A percentile compares a stretch with the other conserved stretches of the same genome.
These are phyloP conservation scores for Dendrobium catenatum DNA, from an alignment of 106 monocot species.

Conservation along the genomic window DNA sequence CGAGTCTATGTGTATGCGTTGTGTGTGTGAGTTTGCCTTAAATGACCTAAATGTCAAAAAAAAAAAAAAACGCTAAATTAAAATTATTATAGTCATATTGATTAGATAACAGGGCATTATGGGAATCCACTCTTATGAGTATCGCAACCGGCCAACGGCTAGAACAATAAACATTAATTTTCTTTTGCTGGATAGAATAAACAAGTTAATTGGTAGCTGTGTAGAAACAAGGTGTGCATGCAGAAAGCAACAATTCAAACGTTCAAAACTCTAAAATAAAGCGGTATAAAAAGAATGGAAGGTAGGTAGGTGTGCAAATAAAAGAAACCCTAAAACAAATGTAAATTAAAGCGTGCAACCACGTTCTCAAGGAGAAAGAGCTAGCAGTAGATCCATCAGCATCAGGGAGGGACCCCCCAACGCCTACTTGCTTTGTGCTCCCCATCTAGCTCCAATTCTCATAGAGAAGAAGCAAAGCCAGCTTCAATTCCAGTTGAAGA, in stretches of 20 bases:
- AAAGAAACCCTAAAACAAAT: neutral
- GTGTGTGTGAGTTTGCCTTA: too few relatives aligned
- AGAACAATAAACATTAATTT: neutral
- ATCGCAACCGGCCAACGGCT: neutral
- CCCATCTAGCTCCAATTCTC: too few relatives aligned
- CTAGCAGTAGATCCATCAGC: neutral
- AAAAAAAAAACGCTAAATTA: neutral
- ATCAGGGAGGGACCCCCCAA: neutral
- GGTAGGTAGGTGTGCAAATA: neutral
- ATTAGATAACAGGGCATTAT: neutral
- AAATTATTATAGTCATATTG: neutral
- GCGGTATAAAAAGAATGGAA: constrained; percentile 3
- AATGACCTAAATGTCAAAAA: too few relatives aligned
- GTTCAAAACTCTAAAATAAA: neutral
- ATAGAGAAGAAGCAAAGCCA: too few relatives aligned
- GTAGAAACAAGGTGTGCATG: neutral
- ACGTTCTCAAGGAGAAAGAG: neutral
- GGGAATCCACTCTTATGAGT: neutral
- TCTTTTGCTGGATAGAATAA: neutral
- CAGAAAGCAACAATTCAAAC: constrained; percentile 4
- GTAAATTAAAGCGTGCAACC: neutral
- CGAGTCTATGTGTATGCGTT: too few relatives aligned
- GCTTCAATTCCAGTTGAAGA: neutral
- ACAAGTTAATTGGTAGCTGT: neutral
- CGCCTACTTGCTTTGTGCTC: neutral